phyloP scores from a whole-genome alignment of 1,139 yeast species.

The Saccharomyces uvarum region DNA sequence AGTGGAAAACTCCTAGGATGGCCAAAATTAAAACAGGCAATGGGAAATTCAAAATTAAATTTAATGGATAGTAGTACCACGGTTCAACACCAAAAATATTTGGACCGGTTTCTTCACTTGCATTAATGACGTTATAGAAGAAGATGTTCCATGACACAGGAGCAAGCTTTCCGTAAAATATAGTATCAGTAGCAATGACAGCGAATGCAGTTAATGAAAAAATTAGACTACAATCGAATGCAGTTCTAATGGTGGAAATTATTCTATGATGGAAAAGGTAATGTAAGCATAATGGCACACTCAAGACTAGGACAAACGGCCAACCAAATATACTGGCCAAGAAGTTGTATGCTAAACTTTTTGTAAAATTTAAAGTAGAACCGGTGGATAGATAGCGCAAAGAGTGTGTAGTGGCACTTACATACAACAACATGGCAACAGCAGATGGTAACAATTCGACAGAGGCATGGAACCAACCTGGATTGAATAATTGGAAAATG shows the following conservation, averaged over 20 bases:
- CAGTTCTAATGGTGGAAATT: slow-evolving; percentile 26
- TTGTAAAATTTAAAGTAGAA: slow-evolving; percentile 24
- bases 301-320: slow-evolving; percentile 76
- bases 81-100: slow-evolving; percentile 88
- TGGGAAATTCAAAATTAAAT: slow-evolving; percentile 65
- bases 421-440: slow-evolving; percentile 62
- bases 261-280: slow-evolving; percentile 22
- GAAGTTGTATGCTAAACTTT: slow-evolving; percentile 39
- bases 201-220: slow-evolving; percentile 32
- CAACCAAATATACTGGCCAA: slow-evolving; percentile 80
- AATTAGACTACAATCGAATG: slow-evolving; percentile 31
- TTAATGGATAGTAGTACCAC: slow-evolving; percentile 61
- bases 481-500: slow-evolving; percentile 28
- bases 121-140: slow-evolving; percentile 69
- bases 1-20: slow-evolving; percentile 24
- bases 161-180: slow-evolving; percentile 53
- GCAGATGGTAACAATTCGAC: slow-evolving; percentile 82
- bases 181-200: slow-evolving; percentile 49
- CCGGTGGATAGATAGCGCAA: slow-evolving; percentile 25
- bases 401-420: slow-evolving; percentile 41
- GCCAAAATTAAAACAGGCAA: slow-evolving; percentile 34
- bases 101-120: slow-evolving; percentile 69
- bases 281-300: slow-evolving; percentile 47
- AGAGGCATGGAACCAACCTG: slow-evolving; percentile 72
- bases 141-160: slow-evolving; percentile 80